Conservation (phyloP, 345 rosid genomes). For the Arabidopsis suecica region DNA sequence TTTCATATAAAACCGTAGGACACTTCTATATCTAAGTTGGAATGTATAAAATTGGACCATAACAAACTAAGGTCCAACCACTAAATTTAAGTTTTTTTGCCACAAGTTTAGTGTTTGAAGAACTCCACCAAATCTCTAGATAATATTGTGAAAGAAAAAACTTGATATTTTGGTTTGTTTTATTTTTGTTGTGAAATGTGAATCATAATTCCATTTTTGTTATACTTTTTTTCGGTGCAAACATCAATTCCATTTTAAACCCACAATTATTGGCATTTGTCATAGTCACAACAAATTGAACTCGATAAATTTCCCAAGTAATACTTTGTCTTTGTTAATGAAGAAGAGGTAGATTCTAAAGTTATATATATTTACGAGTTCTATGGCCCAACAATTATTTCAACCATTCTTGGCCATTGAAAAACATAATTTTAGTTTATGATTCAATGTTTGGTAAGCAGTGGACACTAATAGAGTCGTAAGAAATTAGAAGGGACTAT, state of each 20-base stretch:
- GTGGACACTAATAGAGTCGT: slow-evolving; percentile 4
- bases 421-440: not conserved
- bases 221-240: too few species aligned
- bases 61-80: not conserved
- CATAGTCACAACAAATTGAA: not conserved
- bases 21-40: not conserved
- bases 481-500: not conserved
- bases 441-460: slow-evolving; percentile 15
- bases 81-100: not conserved
- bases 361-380: not conserved
- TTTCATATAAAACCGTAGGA: slow-evolving; percentile 19
- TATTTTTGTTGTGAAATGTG: too few species aligned
- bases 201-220: too few species aligned
- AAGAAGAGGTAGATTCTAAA: not conserved
- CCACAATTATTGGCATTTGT: not conserved
- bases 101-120: slow-evolving; percentile 1
- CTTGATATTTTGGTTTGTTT: not conserved
- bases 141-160: not conserved
- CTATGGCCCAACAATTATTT: slow-evolving; percentile 3
- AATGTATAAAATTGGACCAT: slow-evolving; percentile 2
- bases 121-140: not conserved
- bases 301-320: not conserved
- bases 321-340: not conserved
- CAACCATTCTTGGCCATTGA: not conserved
- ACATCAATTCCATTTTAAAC: not conserved